Evolutionary conservation across 1,284 basidiomycete species (phyloP), one percentile per base, ranked within the genome.

Genomic region (Sporisorium graminicola): DNA sequence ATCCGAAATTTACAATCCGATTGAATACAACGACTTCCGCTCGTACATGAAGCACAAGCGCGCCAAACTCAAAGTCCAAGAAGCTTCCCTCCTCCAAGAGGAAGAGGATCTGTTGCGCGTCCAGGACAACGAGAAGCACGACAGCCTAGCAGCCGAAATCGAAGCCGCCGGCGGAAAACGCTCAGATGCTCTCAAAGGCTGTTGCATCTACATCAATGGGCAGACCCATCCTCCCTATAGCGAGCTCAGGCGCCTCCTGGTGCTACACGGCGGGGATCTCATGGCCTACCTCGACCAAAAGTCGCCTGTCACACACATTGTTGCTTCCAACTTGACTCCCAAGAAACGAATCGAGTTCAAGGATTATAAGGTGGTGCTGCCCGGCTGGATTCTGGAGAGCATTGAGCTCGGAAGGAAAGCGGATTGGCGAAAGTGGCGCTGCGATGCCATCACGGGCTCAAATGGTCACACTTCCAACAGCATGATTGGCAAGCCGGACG

Each of bases 41-140:
- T 91, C 94, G 77, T 98, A 97, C 84, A 93, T 96, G 92, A 86
- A 89, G 13, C 89, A 94, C 78, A 98, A 98, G 86, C 90, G 95
- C 2, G 91, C 92, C 52, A 98, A 98, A 67, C 76, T 83, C 59
- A 79, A 80, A 27, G 77, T 81, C 13, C 82, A 84, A 54, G 75
- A 81, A 59, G 56, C 66, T 13, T 66, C 77, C 0, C 51, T 80
- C 20, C 66, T 79, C 13, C 61, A 77, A 42, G 76, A 81, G 24
- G 73, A 81, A 56, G 65, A 64, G 22, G 72, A 59, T 16, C 53
- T 73, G 0, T 46, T 65, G 1, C 59, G 57, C 7, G 73, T 68
- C 24, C 37, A 46, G 24, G 57, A 59, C 24, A n/a, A 47, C 20
- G 24, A 18, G 9, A 58, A 65, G n/a, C 44, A 47, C 7, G 43